Evolutionary conservation across 2,329 filamentous ascomycete species (phyloP).

Genomic region (Aureobasidium sp.): DNA sequence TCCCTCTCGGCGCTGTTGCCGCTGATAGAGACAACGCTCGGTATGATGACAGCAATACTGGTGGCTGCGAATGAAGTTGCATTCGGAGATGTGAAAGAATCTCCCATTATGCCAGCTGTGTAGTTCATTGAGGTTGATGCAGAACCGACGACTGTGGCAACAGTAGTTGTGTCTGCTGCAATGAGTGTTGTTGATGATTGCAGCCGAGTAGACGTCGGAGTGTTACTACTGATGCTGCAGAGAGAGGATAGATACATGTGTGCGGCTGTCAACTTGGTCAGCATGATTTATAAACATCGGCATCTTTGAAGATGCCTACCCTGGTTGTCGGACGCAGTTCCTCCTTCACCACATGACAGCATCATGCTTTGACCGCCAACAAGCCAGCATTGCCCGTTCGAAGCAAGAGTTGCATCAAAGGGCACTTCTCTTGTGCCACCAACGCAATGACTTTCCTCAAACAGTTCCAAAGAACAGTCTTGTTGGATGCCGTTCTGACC

Average conservation of each 20-base stretch:
- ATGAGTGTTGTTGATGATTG: neutral
- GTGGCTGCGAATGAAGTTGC: neutral
- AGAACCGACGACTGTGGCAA: neutral
- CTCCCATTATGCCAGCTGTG: neutral
- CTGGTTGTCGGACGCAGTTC: slow-evolving; percentile 4
- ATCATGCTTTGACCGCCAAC: slow-evolving; percentile 10
- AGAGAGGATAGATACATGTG: slow-evolving; percentile 2
- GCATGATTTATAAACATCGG: neutral
- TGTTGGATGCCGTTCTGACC: neutral
- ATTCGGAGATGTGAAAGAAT: neutral
- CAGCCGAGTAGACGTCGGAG: neutral
- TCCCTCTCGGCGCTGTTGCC: neutral
- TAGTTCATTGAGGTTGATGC: neutral
- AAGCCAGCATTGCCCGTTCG: neutral
- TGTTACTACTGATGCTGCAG: neutral
- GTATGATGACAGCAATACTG: neutral
- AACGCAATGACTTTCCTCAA: neutral
- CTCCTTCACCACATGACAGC: slow-evolving; percentile 11
- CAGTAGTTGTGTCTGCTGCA: slow-evolving; percentile 1
- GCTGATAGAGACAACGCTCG: neutral
- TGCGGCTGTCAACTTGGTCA: neutral
- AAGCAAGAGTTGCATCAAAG: neutral
- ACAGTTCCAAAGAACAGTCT: slow-evolving; percentile 1
- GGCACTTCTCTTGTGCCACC: slow-evolving; percentile 2
- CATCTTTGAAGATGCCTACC: neutral